Percentiles rank a stretch among this genome's conserved stretches.
These are phyloP conservation scores for Aspergillus sp. DNA, from an alignment of 2,329 filamentous ascomycete species.

Conservation along the genomic window DNA sequence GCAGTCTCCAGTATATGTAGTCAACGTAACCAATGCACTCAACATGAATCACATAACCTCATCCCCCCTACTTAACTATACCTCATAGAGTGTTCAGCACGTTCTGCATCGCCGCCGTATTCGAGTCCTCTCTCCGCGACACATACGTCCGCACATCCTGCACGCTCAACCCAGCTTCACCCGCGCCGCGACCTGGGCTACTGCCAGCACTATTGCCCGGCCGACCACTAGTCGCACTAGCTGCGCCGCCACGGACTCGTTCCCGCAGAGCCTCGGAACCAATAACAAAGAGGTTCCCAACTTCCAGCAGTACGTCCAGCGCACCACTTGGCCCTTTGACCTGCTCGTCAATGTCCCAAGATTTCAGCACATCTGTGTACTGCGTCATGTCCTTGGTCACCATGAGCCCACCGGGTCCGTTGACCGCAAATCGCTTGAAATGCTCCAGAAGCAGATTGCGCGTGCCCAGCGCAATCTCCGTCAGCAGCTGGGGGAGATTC, in stretches of 20 bases:
- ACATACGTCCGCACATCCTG: constrained; percentile 74
- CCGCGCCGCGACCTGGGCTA: constrained; percentile 35
- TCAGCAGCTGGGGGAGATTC: constrained; percentile 78
- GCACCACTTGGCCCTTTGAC: constrained; percentile 47
- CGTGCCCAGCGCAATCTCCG: constrained; percentile 77
- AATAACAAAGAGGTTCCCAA: constrained; percentile 94
- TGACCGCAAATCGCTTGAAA: constrained; percentile 91
- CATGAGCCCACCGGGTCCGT: constrained; percentile 88
- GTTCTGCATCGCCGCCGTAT: constrained; percentile 76
- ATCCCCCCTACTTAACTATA: background rate
- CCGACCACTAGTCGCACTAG: constrained; percentile 38
- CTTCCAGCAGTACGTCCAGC: constrained; percentile 85
- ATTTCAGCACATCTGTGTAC: constrained; percentile 81
- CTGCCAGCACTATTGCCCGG: constrained; percentile 42
- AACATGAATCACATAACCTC: background rate
- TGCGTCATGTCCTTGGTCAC: constrained; percentile 94
- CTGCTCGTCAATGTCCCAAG: constrained; percentile 74
- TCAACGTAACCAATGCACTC: no score
- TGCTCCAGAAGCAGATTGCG: constrained; percentile 81
- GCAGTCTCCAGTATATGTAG: no score
- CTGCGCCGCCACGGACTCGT: constrained; percentile 61
- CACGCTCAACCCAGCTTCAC: constrained; percentile 51
- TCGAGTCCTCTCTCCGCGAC: constrained; percentile 77
- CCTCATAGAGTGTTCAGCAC: constrained; percentile 65
- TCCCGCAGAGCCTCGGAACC: constrained; percentile 74